Evolutionary conservation across 2,329 filamentous ascomycete species (phyloP), one percentile per base, ranked within the genome.

Genomic region (Ciborinia camelliae): DNA sequence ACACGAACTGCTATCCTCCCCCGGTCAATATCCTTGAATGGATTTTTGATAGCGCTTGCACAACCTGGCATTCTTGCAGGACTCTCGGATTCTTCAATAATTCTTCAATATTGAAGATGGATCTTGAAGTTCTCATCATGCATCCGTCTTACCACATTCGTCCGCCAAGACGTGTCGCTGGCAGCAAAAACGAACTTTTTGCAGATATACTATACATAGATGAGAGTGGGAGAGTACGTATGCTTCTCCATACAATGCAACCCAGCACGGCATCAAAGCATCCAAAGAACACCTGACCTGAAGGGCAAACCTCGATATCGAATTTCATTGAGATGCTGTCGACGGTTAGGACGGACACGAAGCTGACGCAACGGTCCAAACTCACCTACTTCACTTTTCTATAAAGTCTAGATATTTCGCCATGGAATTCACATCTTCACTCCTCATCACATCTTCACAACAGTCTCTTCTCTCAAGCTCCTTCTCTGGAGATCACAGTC

Each of bases 331-430:
- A n/a, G n/a, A 55, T 55, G 28, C 23, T 39, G 54, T 45, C 54
- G 41, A 35, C 20, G 28, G n/a, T 18, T 15, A 18, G 14, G 39
- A 39, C 32, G 39, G 39, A 45, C 28, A 32, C 28, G 28, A 23
- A 45, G 54, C 28, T 45, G 39, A 35, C 20, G 28, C 26, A 39
- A 45, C 10, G 7, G 39, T 23, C 54, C 7, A 30, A 58, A 15
- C 45, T 45, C 39, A 58, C 30, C 4, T 20, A 12, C 39, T 45
- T 58, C 28, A 58, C 20, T 45, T 58, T 43, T 23, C n/a, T 62
- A 62, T 62, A 55, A 35, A 47, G 41, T 41, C 20, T 9, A 47
- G 20, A 47, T 43, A 9, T 9, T 55, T 62, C 60, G 30, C 60
- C 39, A 7, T 62, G 14, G 39, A 43, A 35, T 28, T 43, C 18